Base-by-base conservation (phyloP, 768 basidiomycete species). In the Pilatotrama ljubarskyi region DNA sequence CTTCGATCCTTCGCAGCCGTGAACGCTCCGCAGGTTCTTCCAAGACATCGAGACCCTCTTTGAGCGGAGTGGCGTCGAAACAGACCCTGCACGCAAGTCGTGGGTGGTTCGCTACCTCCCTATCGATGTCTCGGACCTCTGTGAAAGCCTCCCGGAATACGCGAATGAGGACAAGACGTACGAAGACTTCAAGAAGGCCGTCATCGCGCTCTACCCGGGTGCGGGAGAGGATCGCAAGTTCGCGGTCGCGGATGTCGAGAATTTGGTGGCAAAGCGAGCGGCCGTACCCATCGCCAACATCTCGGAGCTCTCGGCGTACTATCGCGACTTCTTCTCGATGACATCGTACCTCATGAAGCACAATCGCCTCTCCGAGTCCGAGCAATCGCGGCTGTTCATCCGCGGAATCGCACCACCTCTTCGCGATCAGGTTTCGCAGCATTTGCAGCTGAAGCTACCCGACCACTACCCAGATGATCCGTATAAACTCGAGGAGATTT, bases 381-480 rank as follows among this genome's bases (percentile, higher is more conserved):
- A 73, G 22, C 68, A 65, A 25, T 56, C 60, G 17, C 61, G 66
- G 10, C 63, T 63, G 5, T 72, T 66, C 52, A 25, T 63, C 32
- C 49, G 61, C 18, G 64, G 58, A 4, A 68, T 70, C 55, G 29
- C 29, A 8, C 26, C 11, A 26, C 47, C 47, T 17, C 47, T 48
- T 17, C 29, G 47, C 25, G 47, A 29, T 5, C 47, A 32, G n/a
- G 18, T 48, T 18, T 32, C 25, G 25, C 61, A 63, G 17, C 58
- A 67, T 3, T 64, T 73, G 0, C 63, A 68, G 37, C 58, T 73
- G 43, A 70, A 70, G 44, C 22, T 57, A 17, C 68, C 64, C 11
- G 66, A 70, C 37, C 63, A 69, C 49, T 62, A 64, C 41, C 69
- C 68, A 3, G 69, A 72, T 22, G 68, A 71, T 35, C 68, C 70